A percentile compares a stretch with the other conserved stretches of the same genome.
Conservation (phyloP, 345 rosid species). For the Lepidium africanum region DNA sequence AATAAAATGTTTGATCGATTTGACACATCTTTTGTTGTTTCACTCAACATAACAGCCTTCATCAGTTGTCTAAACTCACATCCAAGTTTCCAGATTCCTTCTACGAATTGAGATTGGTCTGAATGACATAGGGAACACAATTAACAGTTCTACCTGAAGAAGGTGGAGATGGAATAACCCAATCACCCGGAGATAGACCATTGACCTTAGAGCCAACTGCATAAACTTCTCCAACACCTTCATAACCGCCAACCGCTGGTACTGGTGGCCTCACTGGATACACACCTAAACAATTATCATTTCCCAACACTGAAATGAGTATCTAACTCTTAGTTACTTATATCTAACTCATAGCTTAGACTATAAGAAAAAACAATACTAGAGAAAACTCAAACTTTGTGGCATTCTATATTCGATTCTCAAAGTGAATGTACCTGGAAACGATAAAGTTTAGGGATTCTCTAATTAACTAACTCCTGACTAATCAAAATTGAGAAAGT, state of each 20-base stretch:
- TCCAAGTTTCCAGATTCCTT: not conserved
- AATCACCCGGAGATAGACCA: constrained; percentile 59
- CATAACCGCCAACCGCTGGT: constrained; percentile 93
- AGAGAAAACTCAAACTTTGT: not conserved
- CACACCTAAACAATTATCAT: constrained; percentile 42
- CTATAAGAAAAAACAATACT: not conserved
- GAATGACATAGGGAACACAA: not conserved
- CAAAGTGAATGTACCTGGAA: not conserved
- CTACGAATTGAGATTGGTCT: not conserved
- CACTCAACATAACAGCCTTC: not conserved
- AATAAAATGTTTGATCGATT: not conserved
- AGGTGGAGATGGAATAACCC: constrained; percentile 87
- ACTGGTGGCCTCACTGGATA: constrained; percentile 84
- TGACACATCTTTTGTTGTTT: not conserved
- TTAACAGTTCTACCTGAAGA: constrained; percentile 44
- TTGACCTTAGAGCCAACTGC: constrained; percentile 63
- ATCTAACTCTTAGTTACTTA: not conserved
- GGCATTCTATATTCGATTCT: not conserved
- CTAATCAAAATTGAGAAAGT: not conserved
- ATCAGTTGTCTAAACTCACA: not conserved
- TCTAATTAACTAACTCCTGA: not conserved
- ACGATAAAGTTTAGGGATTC: not conserved
- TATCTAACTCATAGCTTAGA: not conserved
- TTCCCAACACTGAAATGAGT: not conserved
- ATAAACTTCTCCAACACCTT: constrained; percentile 83